These are phyloP conservation scores for Solanum hybrid DNA, from an alignment of 305 asterid species.

Conservation along the genomic window DNA sequence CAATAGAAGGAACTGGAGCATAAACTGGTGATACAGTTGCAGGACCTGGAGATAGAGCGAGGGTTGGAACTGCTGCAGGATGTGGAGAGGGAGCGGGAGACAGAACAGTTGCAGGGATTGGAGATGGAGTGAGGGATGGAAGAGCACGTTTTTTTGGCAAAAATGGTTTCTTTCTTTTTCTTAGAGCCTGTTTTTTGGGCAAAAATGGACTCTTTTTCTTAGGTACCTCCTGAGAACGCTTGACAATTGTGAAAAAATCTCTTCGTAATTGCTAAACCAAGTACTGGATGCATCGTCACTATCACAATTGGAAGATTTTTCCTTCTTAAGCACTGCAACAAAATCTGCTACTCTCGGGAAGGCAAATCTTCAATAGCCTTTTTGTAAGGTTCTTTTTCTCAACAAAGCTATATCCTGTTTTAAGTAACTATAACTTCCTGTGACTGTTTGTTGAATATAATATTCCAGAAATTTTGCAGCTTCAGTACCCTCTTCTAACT, in stretches of 20 bases:
- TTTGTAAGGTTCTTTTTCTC: conserved; percentile 20
- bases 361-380: conserved; percentile 27
- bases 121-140: not conserved
- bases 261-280: conserved; percentile 16
- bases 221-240: conserved; percentile 56
- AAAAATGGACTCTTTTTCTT: conserved; percentile 10
- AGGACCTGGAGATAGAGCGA: conserved; percentile 23
- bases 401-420: conserved; percentile 20
- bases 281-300: not conserved
- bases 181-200: conserved; percentile 17
- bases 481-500: conserved; percentile 26
- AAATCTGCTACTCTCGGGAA: conserved; percentile 18
- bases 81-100: conserved; percentile 18
- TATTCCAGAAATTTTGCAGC: conserved; percentile 20
- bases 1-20: conserved; percentile 15
- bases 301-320: conserved; percentile 6
- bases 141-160: conserved; percentile 5
- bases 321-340: conserved; percentile 31
- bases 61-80: conserved; percentile 13
- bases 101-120: conserved; percentile 6
- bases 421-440: not conserved
- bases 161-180: conserved; percentile 11
- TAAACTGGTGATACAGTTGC: not conserved
- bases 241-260: conserved; percentile 23
- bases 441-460: conserved; percentile 9